Evolutionary conservation across 1,139 yeast genomes (phyloP).

Genomic region (Chernovozyma sophiae-reginae): DNA sequence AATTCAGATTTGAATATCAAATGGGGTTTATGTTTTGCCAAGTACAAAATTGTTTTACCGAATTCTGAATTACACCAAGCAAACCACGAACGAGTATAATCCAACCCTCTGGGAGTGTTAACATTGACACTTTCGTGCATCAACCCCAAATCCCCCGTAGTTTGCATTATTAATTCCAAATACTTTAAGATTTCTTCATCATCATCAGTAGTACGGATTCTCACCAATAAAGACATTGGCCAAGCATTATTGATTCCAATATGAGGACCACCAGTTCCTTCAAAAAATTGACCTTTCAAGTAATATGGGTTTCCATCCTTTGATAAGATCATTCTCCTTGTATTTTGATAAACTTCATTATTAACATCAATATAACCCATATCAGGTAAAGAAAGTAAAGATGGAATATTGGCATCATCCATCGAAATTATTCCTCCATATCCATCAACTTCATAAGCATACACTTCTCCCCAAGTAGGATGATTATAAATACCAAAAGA

Average conservation of each 20-base stretch:
- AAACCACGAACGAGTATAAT: constrained; percentile 78
- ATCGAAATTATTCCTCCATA: constrained; percentile 69
- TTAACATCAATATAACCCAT: constrained; percentile 55
- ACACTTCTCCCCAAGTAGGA: constrained; percentile 68
- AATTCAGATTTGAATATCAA: constrained; percentile 53
- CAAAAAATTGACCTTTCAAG: constrained; percentile 55
- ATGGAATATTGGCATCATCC: constrained; percentile 93
- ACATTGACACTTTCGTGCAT: constrained; percentile 84
- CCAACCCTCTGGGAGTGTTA: constrained; percentile 41
- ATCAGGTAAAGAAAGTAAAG: constrained; percentile 76
- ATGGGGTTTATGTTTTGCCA: constrained; percentile 73
- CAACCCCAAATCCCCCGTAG: constrained; percentile 72
- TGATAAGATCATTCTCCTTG: constrained; percentile 70
- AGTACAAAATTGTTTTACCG: constrained; percentile 74
- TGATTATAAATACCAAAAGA: constrained; percentile 63
- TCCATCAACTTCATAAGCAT: constrained; percentile 88
- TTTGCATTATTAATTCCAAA: constrained; percentile 49
- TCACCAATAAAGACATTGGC: constrained; percentile 82
- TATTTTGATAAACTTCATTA: constrained; percentile 68
- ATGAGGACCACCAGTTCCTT: constrained; percentile 91
- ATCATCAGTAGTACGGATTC: constrained; percentile 69
- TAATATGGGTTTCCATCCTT: constrained; percentile 76
- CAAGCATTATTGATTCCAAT: constrained; percentile 78
- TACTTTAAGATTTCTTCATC: constrained; percentile 60
- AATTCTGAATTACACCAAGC: constrained; percentile 94